Conservation (phyloP, 75 land plant genomes). For the Cunninghamia lanceolata region DNA sequence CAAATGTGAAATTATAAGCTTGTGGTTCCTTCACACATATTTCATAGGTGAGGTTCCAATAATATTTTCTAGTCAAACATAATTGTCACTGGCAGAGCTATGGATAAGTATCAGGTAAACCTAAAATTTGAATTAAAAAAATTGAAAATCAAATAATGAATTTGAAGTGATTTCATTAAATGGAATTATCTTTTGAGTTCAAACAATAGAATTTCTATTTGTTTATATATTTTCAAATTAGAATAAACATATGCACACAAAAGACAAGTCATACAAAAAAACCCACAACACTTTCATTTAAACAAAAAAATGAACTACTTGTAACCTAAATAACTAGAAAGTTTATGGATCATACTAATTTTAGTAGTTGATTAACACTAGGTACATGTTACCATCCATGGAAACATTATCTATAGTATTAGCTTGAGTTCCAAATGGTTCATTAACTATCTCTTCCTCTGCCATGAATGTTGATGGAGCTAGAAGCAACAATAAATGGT, state of each 20-base stretch:
- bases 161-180: background rate
- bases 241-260: background rate
- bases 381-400: slow-evolving; percentile 42
- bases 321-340: background rate
- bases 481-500: no score
- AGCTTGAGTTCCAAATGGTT: slow-evolving; percentile 24
- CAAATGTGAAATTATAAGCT: background rate
- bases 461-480: slow-evolving; percentile 18
- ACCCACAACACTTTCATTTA: background rate
- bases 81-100: background rate
- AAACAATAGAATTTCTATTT: background rate
- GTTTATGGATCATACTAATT: slow-evolving; percentile 55
- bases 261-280: background rate
- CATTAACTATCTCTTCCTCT: slow-evolving; percentile 40
- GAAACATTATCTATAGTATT: slow-evolving; percentile 24
- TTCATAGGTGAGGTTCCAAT: slow-evolving; percentile 6
- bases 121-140: no score
- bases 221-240: background rate
- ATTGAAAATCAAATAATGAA: background rate
- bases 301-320: background rate
- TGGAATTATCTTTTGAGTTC: background rate
- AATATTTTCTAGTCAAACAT: background rate
- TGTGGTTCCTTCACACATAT: background rate
- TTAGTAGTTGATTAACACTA: slow-evolving; percentile 80
- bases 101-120: background rate